Percentiles rank a stretch among this genome's conserved stretches.
Evolutionary conservation across 78 protist genomes (phyloP).

Genomic region (Cyanophora paradoxa): DNA sequence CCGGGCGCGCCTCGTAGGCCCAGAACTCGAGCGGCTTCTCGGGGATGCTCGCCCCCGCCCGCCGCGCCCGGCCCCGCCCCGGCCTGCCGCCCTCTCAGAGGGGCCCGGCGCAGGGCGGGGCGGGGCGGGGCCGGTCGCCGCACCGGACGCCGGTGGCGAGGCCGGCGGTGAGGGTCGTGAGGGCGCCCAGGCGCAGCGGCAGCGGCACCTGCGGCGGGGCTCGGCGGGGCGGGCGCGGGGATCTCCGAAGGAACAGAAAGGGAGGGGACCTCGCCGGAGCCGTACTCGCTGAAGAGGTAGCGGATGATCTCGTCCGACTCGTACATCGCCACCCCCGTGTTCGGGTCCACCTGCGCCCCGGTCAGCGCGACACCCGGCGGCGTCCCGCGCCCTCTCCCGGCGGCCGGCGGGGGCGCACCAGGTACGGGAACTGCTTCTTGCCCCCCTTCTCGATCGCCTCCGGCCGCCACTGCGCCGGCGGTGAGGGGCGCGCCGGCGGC

Average conservation of each 20-base stretch:
- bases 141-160: neutral
- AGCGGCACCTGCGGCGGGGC: too few species aligned
- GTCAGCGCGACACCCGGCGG: too few species aligned
- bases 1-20: neutral
- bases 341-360: too few species aligned
- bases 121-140: too few species aligned
- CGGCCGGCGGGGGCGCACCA: too few species aligned
- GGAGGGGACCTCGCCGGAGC: neutral
- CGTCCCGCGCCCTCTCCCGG: too few species aligned
- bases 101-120: too few species aligned
- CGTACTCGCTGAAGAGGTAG: constrained; percentile 2
- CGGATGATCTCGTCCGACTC: constrained; percentile 2
- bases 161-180: neutral
- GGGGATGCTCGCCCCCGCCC: too few species aligned
- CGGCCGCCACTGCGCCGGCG: neutral
- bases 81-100: neutral
- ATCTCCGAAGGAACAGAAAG: too few species aligned
- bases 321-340: neutral
- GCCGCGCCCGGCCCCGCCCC: neutral
- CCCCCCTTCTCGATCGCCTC: constrained; percentile 10
- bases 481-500: too few species aligned
- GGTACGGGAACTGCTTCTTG: constrained; percentile 2
- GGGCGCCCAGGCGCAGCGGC: neutral
- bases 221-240: too few species aligned
- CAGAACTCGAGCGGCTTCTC: neutral